phyloP scores from a whole-genome alignment of 306 rosid genomes.

The Vigna angularis region DNA sequence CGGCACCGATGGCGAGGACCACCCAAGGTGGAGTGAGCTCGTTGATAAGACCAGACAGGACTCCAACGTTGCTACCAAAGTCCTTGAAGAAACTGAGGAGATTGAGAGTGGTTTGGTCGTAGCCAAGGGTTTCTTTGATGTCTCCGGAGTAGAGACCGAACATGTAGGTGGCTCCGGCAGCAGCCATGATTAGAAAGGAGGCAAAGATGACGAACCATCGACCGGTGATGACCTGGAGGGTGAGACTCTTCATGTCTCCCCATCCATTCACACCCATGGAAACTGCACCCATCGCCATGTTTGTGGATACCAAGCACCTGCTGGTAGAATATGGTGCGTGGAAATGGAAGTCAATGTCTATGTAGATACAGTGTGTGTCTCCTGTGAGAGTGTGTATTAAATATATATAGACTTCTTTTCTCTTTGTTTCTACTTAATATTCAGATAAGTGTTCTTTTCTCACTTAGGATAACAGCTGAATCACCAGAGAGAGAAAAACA shows the following conservation, averaged over 20 bases:
- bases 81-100: slow-evolving; percentile 87
- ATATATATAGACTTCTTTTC: no score
- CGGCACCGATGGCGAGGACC: slow-evolving; percentile 55
- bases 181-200: slow-evolving; percentile 76
- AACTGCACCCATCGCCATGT: background rate
- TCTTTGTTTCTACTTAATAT: no score
- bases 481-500: no score
- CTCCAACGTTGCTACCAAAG: slow-evolving; percentile 75
- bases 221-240: slow-evolving; percentile 60
- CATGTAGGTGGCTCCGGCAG: slow-evolving; percentile 87
- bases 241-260: slow-evolving; percentile 52
- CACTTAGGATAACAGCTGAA: no score
- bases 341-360: no score
- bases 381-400: no score
- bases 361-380: no score
- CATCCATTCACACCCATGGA: slow-evolving; percentile 28
- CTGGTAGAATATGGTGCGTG: no score
- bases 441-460: no score
- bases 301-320: background rate
- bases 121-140: slow-evolving; percentile 63
- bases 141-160: slow-evolving; percentile 74
- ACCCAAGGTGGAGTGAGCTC: slow-evolving; percentile 82
- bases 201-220: slow-evolving; percentile 84
- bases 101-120: slow-evolving; percentile 82
- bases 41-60: slow-evolving; percentile 77